A percentile compares a stretch with the other conserved stretches of the same genome.
Conservation (phyloP, 2,329 filamentous ascomycete species). For the Penicillium polonicum region DNA sequence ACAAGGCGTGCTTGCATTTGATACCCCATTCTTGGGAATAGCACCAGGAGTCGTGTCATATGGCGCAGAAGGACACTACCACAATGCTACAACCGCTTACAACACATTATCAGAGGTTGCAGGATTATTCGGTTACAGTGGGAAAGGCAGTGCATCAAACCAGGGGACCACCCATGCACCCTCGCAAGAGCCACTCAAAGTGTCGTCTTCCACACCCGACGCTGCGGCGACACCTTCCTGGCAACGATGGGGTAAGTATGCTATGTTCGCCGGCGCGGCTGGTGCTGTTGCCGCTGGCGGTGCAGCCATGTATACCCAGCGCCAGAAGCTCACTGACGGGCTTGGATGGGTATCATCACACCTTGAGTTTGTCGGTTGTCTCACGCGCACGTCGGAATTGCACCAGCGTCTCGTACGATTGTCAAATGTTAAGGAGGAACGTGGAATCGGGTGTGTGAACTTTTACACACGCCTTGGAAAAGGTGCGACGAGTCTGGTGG, state of each 20-base stretch:
- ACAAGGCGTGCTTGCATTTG: conserved; percentile 85
- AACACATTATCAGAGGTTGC: conserved; percentile 65
- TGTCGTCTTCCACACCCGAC: conserved; percentile 39
- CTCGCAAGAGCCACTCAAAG: conserved; percentile 18
- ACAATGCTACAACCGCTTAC: conserved; percentile 68
- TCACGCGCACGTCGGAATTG: conserved; percentile 80
- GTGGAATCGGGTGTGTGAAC: conserved; percentile 76
- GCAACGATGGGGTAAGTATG: conserved; percentile 81
- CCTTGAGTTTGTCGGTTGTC: conserved; percentile 87
- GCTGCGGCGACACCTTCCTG: conserved; percentile 55
- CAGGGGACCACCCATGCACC: conserved; percentile 11
- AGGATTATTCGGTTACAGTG: conserved; percentile 64
- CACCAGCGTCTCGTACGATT: conserved; percentile 70
- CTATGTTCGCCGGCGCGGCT: conserved; percentile 77
- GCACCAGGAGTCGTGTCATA: conserved; percentile 52
- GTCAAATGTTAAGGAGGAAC: conserved; percentile 61
- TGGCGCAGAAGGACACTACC: conserved; percentile 79
- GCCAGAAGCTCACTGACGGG: conserved; percentile 74
- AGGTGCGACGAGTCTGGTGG: conserved; percentile 51
- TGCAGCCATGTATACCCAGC: conserved; percentile 80
- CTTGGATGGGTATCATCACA: conserved; percentile 84
- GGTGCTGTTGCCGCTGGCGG: conserved; percentile 79
- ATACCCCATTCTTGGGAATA: conserved; percentile 74
- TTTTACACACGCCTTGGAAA: conserved; percentile 81
- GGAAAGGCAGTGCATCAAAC: conserved; percentile 31